phyloP scores from a whole-genome alignment of 192 early-diverging fungal species.

The Thamnidium elegans region DNA sequence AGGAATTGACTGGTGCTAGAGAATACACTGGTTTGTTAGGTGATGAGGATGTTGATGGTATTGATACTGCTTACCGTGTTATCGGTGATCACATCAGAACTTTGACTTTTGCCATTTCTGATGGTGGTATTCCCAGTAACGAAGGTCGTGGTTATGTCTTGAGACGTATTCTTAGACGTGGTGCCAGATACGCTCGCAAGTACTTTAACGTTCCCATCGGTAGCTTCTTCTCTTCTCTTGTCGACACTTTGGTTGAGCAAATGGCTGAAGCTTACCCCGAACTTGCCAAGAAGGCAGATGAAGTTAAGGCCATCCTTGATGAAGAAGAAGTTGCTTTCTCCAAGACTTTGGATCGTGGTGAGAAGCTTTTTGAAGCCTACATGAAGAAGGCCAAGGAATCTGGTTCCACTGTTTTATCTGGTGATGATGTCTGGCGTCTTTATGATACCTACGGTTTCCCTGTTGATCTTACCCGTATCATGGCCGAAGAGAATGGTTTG shows the following conservation, averaged over 20 bases:
- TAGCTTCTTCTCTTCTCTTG: slow-evolving; percentile 89
- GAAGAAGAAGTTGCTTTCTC: slow-evolving; percentile 96
- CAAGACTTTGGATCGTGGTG: slow-evolving; percentile 95
- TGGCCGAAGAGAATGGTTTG: slow-evolving; percentile 96
- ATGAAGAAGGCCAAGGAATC: slow-evolving; percentile 64
- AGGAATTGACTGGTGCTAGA: slow-evolving; percentile 82
- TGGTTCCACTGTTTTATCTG: slow-evolving; percentile 62
- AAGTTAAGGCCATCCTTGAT: slow-evolving; percentile 92
- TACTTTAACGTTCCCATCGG: slow-evolving; percentile 90
- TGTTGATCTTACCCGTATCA: slow-evolving; percentile 92
- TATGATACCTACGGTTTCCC: slow-evolving; percentile 99
- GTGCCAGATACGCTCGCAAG: slow-evolving; percentile 90
- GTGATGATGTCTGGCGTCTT: slow-evolving; percentile 93
- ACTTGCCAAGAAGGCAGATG: slow-evolving; percentile 66
- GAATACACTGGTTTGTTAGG: slow-evolving; percentile 86
- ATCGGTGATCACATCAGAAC: slow-evolving; percentile 98
- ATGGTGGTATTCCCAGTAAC: slow-evolving; percentile 95
- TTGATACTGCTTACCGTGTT: slow-evolving; percentile 98
- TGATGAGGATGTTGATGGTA: slow-evolving; percentile 85
- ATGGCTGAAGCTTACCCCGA: slow-evolving; percentile 96
- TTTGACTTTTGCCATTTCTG: slow-evolving; percentile 92
- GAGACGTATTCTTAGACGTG: slow-evolving; percentile 92
- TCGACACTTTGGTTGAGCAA: slow-evolving; percentile 85
- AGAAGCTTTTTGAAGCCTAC: slow-evolving; percentile 86
- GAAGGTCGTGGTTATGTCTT: slow-evolving; percentile 98